phyloP scores from a whole-genome alignment of 1,284 basidiomycete genomes.

The Heterobasidion parviporum region DNA sequence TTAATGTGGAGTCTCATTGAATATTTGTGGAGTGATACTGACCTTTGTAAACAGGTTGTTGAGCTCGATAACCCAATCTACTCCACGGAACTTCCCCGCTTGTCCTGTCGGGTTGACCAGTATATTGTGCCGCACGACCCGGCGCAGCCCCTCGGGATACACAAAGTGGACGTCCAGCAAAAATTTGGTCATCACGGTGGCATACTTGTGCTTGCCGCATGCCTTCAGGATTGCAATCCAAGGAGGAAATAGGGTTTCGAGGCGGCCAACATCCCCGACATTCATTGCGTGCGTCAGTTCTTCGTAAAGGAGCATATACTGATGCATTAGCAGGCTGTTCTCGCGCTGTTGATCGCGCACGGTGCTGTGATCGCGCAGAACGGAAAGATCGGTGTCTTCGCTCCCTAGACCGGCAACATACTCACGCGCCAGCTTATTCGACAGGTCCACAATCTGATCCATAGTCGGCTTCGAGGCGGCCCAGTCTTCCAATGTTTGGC shows the following conservation, averaged over 20 bases:
- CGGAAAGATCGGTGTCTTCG: neutral
- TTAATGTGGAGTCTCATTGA: too few species aligned
- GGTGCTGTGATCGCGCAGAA: neutral
- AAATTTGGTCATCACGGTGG: conserved; percentile 14
- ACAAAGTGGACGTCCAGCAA: conserved; percentile 12
- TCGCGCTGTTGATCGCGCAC: conserved; percentile 21
- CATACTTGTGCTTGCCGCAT: conserved; percentile 22
- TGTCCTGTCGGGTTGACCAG: neutral
- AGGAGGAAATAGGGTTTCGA: conserved; percentile 13
- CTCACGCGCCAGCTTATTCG: conserved; percentile 9
- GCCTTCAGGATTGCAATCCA: neutral
- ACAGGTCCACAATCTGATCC: conserved; percentile 11
- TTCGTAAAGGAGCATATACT: conserved; percentile 25
- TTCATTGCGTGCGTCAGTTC: conserved; percentile 24
- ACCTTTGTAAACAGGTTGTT: neutral
- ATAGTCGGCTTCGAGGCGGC: conserved; percentile 19
- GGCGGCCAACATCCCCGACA: conserved; percentile 25
- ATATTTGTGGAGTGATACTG: too few species aligned
- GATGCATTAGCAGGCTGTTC: conserved; percentile 19
- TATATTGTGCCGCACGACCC: conserved; percentile 2
- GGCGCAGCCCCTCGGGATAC: conserved; percentile 11
- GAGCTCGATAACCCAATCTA: neutral
- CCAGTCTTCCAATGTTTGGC: conserved; percentile 14
- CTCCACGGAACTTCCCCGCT: neutral
- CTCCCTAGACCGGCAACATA: conserved; percentile 11